phyloP scores from a whole-genome alignment of 352 stramenopile species.

The Elongisporangium anandrum region DNA sequence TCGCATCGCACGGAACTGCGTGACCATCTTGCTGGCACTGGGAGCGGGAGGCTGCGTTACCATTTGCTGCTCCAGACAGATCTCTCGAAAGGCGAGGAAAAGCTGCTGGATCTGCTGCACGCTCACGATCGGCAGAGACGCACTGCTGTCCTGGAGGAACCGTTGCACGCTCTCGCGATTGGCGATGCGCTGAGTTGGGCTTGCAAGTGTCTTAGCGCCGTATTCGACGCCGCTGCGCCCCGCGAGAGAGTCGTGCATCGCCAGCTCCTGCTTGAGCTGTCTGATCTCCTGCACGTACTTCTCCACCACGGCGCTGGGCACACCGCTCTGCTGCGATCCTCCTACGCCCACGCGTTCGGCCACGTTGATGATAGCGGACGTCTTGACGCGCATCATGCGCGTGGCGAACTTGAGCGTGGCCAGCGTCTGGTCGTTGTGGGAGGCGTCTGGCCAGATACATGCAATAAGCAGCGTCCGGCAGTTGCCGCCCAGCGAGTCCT shows the following conservation, averaged over 20 bases:
- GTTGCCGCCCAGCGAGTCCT: conserved; percentile 83
- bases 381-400: conserved; percentile 85
- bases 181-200: conserved; percentile 7
- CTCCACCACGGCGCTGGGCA: conserved; percentile 17
- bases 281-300: conserved; percentile 45
- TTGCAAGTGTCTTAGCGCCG: conserved; percentile 14
- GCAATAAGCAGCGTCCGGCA: conserved; percentile 83
- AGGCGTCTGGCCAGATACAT: conserved; percentile 69
- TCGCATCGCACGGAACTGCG: conserved; percentile 42
- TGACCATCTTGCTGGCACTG: conserved; percentile 38
- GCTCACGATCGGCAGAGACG: conserved; percentile 28
- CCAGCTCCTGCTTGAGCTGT: conserved; percentile 48
- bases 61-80: conserved; percentile 28
- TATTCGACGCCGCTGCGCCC: conserved; percentile 31
- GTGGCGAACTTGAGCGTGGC: conserved; percentile 91
- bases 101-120: conserved; percentile 41
- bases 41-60: conserved; percentile 4
- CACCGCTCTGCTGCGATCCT: conserved; percentile 8
- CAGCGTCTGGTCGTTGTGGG: conserved; percentile 84
- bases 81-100: conserved; percentile 34
- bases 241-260: conserved; percentile 57
- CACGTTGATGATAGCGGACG: conserved; percentile 66
- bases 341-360: conserved; percentile 6
- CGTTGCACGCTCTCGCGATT: conserved; percentile 19
- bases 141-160: conserved; percentile 31